These are phyloP conservation scores for Alternaria novae-zelandiae DNA, from an alignment of 2,329 filamentous ascomycete species.

Conservation along the genomic window DNA sequence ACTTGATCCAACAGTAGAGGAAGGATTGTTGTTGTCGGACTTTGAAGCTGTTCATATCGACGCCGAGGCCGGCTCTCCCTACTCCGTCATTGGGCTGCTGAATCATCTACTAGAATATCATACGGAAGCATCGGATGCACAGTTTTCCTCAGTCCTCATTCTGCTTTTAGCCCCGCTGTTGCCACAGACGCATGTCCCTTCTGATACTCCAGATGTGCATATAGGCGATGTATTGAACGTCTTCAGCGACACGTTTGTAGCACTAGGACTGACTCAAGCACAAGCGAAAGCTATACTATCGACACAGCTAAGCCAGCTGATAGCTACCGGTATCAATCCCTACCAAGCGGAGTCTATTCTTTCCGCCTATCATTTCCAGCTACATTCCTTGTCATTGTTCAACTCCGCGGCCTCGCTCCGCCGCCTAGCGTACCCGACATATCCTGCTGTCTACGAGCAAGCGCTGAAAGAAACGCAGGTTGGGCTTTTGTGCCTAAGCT, in stretches of 20 bases:
- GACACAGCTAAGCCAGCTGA: slow-evolving; percentile 48
- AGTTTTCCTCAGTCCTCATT: slow-evolving; percentile 56
- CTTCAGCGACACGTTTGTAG: slow-evolving; percentile 50
- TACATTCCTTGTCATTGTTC: slow-evolving; percentile 56
- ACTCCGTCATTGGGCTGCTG: slow-evolving; percentile 52
- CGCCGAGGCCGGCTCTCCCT: slow-evolving; percentile 44
- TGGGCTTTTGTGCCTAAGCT: slow-evolving; percentile 62
- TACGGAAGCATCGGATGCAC: slow-evolving; percentile 52
- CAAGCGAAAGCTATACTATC: slow-evolving; percentile 52
- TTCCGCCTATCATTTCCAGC: slow-evolving; percentile 63
- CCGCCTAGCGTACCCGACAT: slow-evolving; percentile 60
- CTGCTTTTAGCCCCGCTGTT: slow-evolving; percentile 56
- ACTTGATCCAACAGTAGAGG: slow-evolving; percentile 33
- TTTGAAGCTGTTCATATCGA: slow-evolving; percentile 45
- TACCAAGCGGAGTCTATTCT: slow-evolving; percentile 63
- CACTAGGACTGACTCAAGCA: slow-evolving; percentile 45
- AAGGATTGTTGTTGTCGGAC: slow-evolving; percentile 44
- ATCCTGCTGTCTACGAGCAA: slow-evolving; percentile 64
- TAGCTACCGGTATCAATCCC: slow-evolving; percentile 54
- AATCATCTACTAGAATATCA: slow-evolving; percentile 52
- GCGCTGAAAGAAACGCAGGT: slow-evolving; percentile 61
- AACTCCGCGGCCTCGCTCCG: slow-evolving; percentile 64
- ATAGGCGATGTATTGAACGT: slow-evolving; percentile 41
- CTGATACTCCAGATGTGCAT: slow-evolving; percentile 35
- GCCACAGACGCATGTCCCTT: slow-evolving; percentile 48